Base-by-base conservation (phyloP, 139 green algal species). In the Deuterostichococcus epilithicus region DNA sequence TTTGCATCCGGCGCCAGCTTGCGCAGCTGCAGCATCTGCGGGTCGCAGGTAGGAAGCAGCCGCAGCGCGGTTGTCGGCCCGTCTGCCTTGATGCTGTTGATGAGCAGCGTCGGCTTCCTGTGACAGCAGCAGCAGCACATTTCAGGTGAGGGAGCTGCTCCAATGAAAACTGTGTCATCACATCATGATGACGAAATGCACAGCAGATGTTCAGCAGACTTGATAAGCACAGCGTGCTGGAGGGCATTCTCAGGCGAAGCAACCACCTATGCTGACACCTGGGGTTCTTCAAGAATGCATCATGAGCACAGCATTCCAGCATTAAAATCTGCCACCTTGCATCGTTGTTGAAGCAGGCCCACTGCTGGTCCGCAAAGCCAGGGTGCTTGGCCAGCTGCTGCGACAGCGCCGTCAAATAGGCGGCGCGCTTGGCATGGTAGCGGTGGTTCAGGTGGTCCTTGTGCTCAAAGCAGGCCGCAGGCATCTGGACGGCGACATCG, bases 391-490 rank as follows among this genome's bases (percentile, higher is more conserved):
- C 32, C 75, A 95, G 77, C 25, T 77, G 72, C 0, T 30, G 20
- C 10, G 83, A 71, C 20, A 94, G 3, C 1, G 83, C 80, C 18
- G 77, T 45, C 26, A 96, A 80, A 76, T 92, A 96, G 2, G 91
- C 63, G 0, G 80, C 82, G 0, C 91, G 84, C 42, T 84, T 87
- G n/a, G 86, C 86, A 73, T 91, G 84, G 72, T 94, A 96, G 45
- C 84, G 77, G 76, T 94, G 84, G 76, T 94, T 93, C 6, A 95
- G 78, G 30, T 91, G 79, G 66, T 92, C 89, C 80, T 94, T 94
- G 47, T 87, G 68, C 30, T 88, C 80, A 10, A 95, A 82, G 78
- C 89, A 90, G n/a, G 70, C 60, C 1, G 58, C 66, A 0, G 91
- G 91, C 28, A 95, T 88, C 35, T 83, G 60, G 26, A 96, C n/a